Conservation (phyloP, 2,329 filamentous ascomycete species). For the Trichoderma sp. region DNA sequence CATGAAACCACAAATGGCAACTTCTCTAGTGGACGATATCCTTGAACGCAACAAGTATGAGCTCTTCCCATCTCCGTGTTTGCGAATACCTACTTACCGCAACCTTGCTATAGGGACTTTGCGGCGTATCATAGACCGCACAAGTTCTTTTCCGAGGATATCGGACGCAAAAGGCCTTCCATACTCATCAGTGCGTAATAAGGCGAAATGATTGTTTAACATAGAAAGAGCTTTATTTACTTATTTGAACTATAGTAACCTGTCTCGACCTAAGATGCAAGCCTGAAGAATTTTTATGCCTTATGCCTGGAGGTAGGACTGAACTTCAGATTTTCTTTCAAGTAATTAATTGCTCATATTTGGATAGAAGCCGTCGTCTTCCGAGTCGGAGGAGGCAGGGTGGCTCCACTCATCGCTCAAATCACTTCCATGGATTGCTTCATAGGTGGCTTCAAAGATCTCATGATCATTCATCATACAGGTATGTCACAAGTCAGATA, state of each 20-base stretch:
- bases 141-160: not conserved
- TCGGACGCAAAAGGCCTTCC: not conserved
- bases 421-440: not conserved
- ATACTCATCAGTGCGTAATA: not conserved
- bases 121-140: not conserved
- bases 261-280: not conserved
- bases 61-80: too few species aligned
- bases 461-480: not conserved
- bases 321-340: too few species aligned
- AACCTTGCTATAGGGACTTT: not conserved
- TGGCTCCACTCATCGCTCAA: not conserved
- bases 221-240: too few species aligned
- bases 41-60: not conserved
- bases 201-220: not conserved
- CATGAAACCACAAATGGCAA: not conserved
- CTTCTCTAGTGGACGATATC: not conserved
- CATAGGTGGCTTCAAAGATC: not conserved
- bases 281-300: not conserved
- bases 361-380: not conserved
- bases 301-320: not conserved
- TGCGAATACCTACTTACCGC: not conserved
- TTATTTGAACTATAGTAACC: not conserved
- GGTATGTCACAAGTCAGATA: not conserved
- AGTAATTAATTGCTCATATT: not conserved
- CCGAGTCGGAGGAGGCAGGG: not conserved